A percentile compares a stretch with the other conserved stretches of the same genome.
These are phyloP conservation scores for Zea luxurians DNA, from an alignment of 176 grass and related monocot species.

Conservation along the genomic window DNA sequence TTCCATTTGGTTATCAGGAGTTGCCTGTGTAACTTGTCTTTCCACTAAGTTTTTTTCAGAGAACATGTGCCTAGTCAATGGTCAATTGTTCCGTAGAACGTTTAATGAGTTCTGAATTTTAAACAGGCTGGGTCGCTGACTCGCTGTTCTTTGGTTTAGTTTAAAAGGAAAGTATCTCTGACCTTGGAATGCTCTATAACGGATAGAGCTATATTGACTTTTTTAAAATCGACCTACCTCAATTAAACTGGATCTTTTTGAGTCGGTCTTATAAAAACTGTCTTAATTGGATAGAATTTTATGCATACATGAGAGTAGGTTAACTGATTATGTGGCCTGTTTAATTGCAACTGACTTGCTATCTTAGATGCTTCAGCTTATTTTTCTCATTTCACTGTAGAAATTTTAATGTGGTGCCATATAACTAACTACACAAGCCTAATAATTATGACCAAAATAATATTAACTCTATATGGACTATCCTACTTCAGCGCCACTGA, in stretches of 20 bases:
- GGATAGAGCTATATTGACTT: constrained; percentile 16
- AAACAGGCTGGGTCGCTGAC: constrained; percentile 20
- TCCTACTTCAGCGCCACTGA: neutral
- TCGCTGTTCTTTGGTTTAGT: neutral
- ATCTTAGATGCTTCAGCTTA: neutral
- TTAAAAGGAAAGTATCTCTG: neutral
- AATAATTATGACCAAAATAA: neutral
- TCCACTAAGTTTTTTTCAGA: neutral
- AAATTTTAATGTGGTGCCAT: neutral
- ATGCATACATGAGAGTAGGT: neutral
- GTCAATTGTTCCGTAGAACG: neutral
- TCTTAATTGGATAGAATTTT: neutral
- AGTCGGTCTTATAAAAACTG: constrained; percentile 16
- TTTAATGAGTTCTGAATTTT: constrained; percentile 24
- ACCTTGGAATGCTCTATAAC: constrained; percentile 8
- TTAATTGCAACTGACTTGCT: neutral
- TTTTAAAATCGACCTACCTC: neutral
- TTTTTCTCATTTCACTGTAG: neutral
- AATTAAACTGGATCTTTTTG: neutral
- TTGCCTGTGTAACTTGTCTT: constrained; percentile 23
- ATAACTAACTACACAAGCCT: neutral
- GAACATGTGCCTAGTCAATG: neutral
- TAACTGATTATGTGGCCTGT: neutral
- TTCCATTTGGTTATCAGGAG: neutral
- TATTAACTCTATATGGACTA: constrained; percentile 1